Conservation (phyloP, 495 filamentous ascomycete species). For the Terfezia boudieri region DNA sequence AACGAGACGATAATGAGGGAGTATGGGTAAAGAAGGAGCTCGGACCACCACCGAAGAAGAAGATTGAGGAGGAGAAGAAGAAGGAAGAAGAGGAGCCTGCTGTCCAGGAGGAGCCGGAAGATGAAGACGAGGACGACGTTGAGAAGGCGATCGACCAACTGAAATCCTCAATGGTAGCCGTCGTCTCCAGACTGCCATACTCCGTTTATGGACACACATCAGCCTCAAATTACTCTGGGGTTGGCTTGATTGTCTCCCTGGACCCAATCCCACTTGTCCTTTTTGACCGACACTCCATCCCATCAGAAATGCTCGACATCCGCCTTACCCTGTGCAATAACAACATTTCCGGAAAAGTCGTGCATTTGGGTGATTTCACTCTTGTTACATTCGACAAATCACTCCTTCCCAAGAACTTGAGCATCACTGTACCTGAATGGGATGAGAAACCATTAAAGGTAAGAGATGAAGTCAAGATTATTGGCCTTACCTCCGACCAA, state of each 20-base stretch:
- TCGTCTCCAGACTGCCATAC: slow-evolving; percentile 19
- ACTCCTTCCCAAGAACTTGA: slow-evolving; percentile 12
- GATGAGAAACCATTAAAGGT: slow-evolving; percentile 18
- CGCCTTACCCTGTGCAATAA: slow-evolving; percentile 18
- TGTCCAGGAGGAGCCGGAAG: slow-evolving; percentile 5
- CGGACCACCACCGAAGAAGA: slow-evolving; percentile 7
- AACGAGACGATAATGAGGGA: slow-evolving; percentile 11
- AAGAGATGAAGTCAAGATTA: slow-evolving; percentile 16
- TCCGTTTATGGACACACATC: slow-evolving; percentile 18
- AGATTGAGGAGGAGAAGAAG: background rate
- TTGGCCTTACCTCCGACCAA: slow-evolving; percentile 16
- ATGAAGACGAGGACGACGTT: slow-evolving; percentile 13
- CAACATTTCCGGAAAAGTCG: slow-evolving; percentile 15
- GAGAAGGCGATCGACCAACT: slow-evolving; percentile 15
- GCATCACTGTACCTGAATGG: slow-evolving; percentile 13
- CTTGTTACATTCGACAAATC: slow-evolving; percentile 16
- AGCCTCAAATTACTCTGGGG: slow-evolving; percentile 17
- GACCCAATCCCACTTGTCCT: slow-evolving; percentile 17
- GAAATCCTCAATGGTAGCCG: slow-evolving; percentile 15
- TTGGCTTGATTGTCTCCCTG: slow-evolving; percentile 16
- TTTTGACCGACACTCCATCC: slow-evolving; percentile 17
- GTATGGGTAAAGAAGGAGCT: slow-evolving; percentile 17
- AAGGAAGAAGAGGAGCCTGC: slow-evolving; percentile 1
- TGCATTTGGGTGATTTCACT: slow-evolving; percentile 16
- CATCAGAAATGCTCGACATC: slow-evolving; percentile 20